Evolutionary conservation across 352 stramenopile species (phyloP).

Genomic region (Phytopythium sindhum): DNA sequence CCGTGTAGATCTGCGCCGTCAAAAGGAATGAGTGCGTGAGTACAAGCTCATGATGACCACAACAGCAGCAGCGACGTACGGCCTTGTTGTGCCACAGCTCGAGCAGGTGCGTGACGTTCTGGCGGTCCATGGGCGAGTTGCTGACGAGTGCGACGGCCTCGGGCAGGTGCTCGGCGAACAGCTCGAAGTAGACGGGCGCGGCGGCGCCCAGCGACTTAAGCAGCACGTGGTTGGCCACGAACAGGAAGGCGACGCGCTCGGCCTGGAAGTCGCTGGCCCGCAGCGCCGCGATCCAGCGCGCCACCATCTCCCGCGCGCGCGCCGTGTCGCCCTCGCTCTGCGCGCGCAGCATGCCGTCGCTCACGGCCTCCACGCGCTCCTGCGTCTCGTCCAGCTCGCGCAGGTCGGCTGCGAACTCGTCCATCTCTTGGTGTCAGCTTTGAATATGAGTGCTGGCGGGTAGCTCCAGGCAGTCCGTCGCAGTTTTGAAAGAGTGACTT

Average conservation of each 20-base stretch:
- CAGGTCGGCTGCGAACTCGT: conserved; percentile 76
- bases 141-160: conserved; percentile 79
- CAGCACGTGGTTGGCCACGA: conserved; percentile 83
- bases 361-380: conserved; percentile 79
- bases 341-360: conserved; percentile 63
- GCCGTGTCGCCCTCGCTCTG: conserved; percentile 27
- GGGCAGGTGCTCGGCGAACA: conserved; percentile 45
- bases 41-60: background rate
- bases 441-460: background rate
- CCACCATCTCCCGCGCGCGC: conserved; percentile 46
- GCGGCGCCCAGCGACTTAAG: conserved; percentile 48
- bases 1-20: conserved; percentile 31
- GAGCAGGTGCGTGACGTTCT: conserved; percentile 68
- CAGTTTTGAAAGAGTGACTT: background rate
- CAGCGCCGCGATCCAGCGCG: conserved; percentile 62
- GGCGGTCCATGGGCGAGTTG: conserved; percentile 80
- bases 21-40: background rate
- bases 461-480: background rate
- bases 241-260: conserved; percentile 78
- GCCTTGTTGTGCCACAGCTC: conserved; percentile 80
- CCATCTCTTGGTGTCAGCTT: conserved; percentile 46
- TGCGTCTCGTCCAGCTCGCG: conserved; percentile 77
- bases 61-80: conserved; percentile 13
- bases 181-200: conserved; percentile 20
- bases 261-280: conserved; percentile 73